Evolutionary conservation across 208 protist species (phyloP), one percentile per base, ranked within the genome.

Genomic region (Trypanosomatidae sp.): DNA sequence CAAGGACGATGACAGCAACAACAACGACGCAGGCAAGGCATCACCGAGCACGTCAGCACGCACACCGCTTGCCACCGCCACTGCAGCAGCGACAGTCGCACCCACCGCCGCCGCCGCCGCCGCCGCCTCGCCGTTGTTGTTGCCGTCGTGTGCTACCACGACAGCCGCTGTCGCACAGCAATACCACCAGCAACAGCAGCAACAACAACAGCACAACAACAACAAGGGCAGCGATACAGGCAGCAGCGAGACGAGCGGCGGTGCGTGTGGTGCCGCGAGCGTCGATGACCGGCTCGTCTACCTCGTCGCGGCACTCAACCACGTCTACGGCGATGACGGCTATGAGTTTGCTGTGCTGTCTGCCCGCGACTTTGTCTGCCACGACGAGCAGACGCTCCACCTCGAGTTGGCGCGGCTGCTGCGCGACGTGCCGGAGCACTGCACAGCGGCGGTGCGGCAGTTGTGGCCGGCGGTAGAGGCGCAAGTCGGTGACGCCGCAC

Each of bases 341-440:
- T 88, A 83, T 53, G 78, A 88, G 51, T 88, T 88, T 52, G 72
- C 78, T 2, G 69, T 80, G 2, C 64, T 88, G 33, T 63, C 56
- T 7, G 78, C 76, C 33, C 38, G 30, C 43, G 73, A 88, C 52
- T 88, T 88, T 65, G 61, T 75, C 7, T 19, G 42, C 7, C 68
- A 71, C 46, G 45, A 64, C 23, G 66, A 76, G 55, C 50, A 25
- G 53, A 48, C 59, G 22, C 56, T 88, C 26, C 45, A 53, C 32
- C 52, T 37, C 10, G 69, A 77, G 54, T 53, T 88, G 39, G 35
- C 69, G 23, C 40, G 35, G 23, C 65, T 53, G 15, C 61, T 83
- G 19, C 56, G 61, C 16, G 55, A 56, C 1, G 48, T 88, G 26
- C 66, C 70, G 6, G 65, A 75, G 28, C 41, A 54, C 30, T 76